Evolutionary conservation across 1,139 yeast genomes (phyloP).

Genomic region (Taphrina communis): DNA sequence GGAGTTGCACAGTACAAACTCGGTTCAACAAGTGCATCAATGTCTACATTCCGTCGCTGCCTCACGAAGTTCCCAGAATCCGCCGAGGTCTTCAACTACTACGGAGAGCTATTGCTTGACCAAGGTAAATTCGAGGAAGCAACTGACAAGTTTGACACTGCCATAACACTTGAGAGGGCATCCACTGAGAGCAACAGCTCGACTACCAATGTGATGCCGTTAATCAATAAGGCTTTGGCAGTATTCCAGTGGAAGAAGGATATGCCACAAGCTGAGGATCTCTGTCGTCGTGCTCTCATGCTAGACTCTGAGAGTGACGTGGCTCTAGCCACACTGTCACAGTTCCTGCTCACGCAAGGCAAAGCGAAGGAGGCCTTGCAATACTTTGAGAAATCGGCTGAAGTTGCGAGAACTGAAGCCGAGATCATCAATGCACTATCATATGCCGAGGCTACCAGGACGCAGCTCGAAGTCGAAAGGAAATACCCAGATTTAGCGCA

Average conservation of each 20-base stretch:
- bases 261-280: constrained; percentile 64
- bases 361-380: constrained; percentile 79
- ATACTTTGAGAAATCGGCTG: constrained; percentile 81
- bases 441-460: constrained; percentile 82
- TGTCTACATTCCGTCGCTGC: constrained; percentile 73
- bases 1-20: constrained; percentile 91
- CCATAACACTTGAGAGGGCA: constrained; percentile 76
- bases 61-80: constrained; percentile 79
- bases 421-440: constrained; percentile 92
- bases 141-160: constrained; percentile 80
- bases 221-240: constrained; percentile 83
- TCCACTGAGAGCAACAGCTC: constrained; percentile 51
- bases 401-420: constrained; percentile 78
- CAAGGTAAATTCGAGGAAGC: constrained; percentile 76
- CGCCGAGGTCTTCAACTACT: constrained; percentile 92
- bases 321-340: constrained; percentile 89
- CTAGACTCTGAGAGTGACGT: constrained; percentile 83
- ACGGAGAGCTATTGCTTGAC: constrained; percentile 91
- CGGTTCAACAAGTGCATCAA: constrained; percentile 67
- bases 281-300: constrained; percentile 77
- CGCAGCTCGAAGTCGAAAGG: constrained; percentile 72
- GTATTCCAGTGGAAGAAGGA: constrained; percentile 51
- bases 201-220: constrained; percentile 85
- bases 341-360: constrained; percentile 82
- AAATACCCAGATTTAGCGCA: constrained; percentile 45